Evolutionary conservation across 306 rosid genomes (phyloP).

Genomic region (Vachellia collinsii): DNA sequence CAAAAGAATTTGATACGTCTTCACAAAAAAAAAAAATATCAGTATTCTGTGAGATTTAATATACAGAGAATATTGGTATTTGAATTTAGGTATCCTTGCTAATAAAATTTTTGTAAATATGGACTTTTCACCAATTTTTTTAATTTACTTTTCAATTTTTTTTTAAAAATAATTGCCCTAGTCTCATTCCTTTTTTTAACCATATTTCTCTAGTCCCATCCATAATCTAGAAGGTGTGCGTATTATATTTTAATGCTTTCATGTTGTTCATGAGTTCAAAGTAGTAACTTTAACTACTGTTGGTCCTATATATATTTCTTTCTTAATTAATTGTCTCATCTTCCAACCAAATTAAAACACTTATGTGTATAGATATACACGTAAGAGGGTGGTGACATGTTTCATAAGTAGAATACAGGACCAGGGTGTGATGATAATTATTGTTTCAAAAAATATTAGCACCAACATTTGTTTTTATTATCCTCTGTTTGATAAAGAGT

Average conservation of each 20-base stretch:
- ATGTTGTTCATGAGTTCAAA: conserved; percentile 26
- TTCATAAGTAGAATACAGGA: conserved; percentile 36
- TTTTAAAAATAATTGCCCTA: background rate
- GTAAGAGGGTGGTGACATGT: conserved; percentile 38
- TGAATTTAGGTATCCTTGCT: too few relatives aligned
- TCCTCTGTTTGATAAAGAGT: conserved; percentile 27
- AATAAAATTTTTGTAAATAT: too few relatives aligned
- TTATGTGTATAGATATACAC: background rate
- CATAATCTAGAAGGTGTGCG: background rate
- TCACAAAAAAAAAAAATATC: too few relatives aligned
- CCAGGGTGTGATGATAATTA: conserved; percentile 29
- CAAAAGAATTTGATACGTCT: too few relatives aligned
- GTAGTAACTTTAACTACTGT: conserved; percentile 12
- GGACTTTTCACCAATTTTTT: too few relatives aligned
- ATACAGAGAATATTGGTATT: too few relatives aligned
- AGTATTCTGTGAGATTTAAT: too few relatives aligned
- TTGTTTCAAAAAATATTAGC: conserved; percentile 34
- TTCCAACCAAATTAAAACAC: conserved; percentile 37
- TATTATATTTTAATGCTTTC: conserved; percentile 4
- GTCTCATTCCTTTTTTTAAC: background rate
- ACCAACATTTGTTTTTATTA: conserved; percentile 47
- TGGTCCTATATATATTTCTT: background rate
- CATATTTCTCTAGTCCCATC: too few relatives aligned
- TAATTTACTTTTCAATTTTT: background rate
- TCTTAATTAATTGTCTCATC: conserved; percentile 24